These are phyloP conservation scores for Zygosaccharomyces rouxii DNA, from an alignment of 805 yeast species.

Conservation along the genomic window DNA sequence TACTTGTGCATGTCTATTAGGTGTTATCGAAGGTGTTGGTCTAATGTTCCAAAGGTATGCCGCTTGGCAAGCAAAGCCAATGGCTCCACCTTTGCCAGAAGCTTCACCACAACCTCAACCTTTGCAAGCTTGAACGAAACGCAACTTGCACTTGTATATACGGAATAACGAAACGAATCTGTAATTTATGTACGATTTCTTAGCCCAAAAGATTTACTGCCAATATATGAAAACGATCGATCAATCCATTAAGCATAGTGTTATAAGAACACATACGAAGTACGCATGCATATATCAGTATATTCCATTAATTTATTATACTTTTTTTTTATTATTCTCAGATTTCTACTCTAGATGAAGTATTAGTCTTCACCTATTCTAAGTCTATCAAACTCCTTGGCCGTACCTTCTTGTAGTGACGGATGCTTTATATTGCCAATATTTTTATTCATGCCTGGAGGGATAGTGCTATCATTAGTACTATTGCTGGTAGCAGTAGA, in stretches of 20 bases:
- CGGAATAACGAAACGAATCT: conserved; percentile 5
- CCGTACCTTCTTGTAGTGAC: conserved; percentile 19
- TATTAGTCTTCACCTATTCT: conserved; percentile 17
- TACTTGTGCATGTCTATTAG: conserved; percentile 94
- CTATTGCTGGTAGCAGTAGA: conserved; percentile 5
- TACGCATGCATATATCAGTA: not conserved
- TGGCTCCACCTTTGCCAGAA: conserved; percentile 56
- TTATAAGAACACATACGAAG: not conserved
- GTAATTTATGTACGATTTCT: conserved; percentile 6
- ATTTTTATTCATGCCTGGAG: conserved; percentile 8
- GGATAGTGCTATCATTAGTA: not conserved
- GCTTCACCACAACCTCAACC: conserved; percentile 31
- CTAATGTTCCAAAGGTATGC: conserved; percentile 87
- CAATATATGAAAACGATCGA: not conserved
- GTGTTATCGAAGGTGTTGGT: conserved; percentile 97
- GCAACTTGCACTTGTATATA: conserved; percentile 13
- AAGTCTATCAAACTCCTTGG: conserved; percentile 21
- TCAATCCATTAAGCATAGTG: not conserved
- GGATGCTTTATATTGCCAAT: conserved; percentile 13
- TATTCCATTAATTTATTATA: not conserved
- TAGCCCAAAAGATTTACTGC: not conserved
- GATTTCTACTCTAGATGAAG: not conserved
- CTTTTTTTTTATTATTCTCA: not conserved
- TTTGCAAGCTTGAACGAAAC: conserved; percentile 29
- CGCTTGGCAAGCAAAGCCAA: conserved; percentile 77